Conservation (phyloP, 2,329 filamentous ascomycete species). For the Simplicillium aogashimaense region DNA sequence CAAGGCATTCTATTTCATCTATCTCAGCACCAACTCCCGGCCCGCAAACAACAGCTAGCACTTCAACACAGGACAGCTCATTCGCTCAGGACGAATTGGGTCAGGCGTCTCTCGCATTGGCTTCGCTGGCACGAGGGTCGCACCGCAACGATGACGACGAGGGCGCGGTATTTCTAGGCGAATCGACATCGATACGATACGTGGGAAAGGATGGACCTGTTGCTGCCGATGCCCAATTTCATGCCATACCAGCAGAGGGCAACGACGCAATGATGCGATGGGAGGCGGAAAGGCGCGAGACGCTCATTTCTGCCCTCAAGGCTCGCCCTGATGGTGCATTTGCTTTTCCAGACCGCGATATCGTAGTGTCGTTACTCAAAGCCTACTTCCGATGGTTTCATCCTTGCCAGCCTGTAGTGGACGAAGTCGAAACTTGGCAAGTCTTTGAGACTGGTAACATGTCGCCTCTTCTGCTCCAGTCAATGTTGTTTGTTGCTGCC, state of each 20-base stretch:
- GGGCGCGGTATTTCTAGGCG: slow-evolving; percentile 28
- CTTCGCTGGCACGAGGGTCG: slow-evolving; percentile 2
- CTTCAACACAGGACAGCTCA: background rate
- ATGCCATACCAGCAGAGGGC: slow-evolving; percentile 22
- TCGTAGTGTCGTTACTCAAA: slow-evolving; percentile 25
- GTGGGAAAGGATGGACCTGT: slow-evolving; percentile 23
- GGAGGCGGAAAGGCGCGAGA: slow-evolving; percentile 24
- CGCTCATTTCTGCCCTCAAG: slow-evolving; percentile 3
- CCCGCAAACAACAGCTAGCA: background rate
- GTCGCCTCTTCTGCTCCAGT: slow-evolving; percentile 34
- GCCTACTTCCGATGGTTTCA: slow-evolving; percentile 44
- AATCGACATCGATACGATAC: slow-evolving; percentile 34
- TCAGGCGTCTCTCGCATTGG: slow-evolving; percentile 4
- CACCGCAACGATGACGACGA: slow-evolving; percentile 5
- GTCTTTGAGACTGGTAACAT: slow-evolving; percentile 24
- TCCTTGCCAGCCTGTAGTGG: slow-evolving; percentile 38
- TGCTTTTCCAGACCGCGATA: slow-evolving; percentile 25
- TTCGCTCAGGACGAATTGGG: slow-evolving; percentile 4
- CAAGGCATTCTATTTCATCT: background rate
- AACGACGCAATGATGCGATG: slow-evolving; percentile 25
- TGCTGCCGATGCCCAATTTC: slow-evolving; percentile 15
- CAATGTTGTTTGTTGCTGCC: slow-evolving; percentile 38
- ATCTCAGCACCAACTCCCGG: background rate
- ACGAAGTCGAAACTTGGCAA: slow-evolving; percentile 27
- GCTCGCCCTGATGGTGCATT: slow-evolving; percentile 16